Evolutionary conservation across 1,139 yeast genomes (phyloP).

Genomic region (Tardiomyces depauwii): DNA sequence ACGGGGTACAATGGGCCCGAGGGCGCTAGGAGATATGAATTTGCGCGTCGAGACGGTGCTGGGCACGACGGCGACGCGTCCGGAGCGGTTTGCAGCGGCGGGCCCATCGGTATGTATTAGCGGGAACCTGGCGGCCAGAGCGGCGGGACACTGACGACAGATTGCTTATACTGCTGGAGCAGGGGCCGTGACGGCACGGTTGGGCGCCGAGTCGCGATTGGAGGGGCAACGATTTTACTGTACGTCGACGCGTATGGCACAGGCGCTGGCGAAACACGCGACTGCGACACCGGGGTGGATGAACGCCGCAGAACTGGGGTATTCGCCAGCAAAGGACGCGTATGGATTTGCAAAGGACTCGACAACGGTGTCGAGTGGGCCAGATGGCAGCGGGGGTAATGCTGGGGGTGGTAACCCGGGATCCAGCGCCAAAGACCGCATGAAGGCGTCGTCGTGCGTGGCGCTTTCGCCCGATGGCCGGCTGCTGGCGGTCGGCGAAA

Average conservation of each 20-base stretch:
- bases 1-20: too few species aligned
- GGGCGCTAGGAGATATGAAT: not conserved
- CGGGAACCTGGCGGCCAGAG: too few species aligned
- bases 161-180: slow-evolving; percentile 59
- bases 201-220: slow-evolving; percentile 5
- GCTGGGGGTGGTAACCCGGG: not conserved
- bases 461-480: slow-evolving; percentile 43
- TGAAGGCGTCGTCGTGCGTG: slow-evolving; percentile 44
- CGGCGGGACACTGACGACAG: not conserved
- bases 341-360: not conserved
- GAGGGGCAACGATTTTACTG: not conserved
- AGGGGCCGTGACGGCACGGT: slow-evolving; percentile 44
- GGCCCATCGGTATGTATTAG: not conserved
- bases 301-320: not conserved
- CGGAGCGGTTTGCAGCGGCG: not conserved
- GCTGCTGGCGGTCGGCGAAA: slow-evolving; percentile 54
- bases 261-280: not conserved
- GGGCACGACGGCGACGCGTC: not conserved
- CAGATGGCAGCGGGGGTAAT: not conserved
- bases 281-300: not conserved
- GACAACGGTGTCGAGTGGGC: not conserved
- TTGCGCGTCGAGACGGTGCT: not conserved
- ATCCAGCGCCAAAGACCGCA: slow-evolving; percentile 28
- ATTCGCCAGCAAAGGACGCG: not conserved
- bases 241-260: not conserved